These are phyloP conservation scores for Saturnispora kantuleensis DNA, from an alignment of 805 yeast genomes.

Conservation along the genomic window DNA sequence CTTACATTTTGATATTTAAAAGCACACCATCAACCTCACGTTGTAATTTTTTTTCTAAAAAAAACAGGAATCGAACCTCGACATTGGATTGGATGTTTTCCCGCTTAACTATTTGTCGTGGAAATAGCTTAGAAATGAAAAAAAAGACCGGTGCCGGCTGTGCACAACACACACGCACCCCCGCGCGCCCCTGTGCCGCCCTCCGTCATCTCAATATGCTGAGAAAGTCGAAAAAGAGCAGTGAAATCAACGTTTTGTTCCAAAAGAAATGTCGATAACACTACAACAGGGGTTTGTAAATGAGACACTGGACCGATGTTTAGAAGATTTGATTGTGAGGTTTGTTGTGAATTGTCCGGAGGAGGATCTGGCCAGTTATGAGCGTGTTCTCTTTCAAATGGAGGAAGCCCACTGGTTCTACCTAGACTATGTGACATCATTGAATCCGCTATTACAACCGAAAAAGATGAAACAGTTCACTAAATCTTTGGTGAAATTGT, in stretches of 20 bases:
- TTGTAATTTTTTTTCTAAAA: too few species aligned
- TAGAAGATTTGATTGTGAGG: conserved; percentile 82
- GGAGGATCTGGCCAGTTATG: conserved; percentile 77
- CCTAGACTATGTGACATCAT: conserved; percentile 65
- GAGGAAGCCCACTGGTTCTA: conserved; percentile 99
- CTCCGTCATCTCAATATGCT: too few species aligned
- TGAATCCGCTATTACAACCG: conserved; percentile 67
- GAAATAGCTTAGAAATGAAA: too few species aligned
- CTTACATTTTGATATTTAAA: too few species aligned
- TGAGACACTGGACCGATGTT: conserved; percentile 59
- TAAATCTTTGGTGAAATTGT: conserved; percentile 51
- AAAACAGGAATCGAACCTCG: too few species aligned
- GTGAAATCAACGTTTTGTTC: background rate
- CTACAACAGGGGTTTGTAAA: conserved; percentile 39
- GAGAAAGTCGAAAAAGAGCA: too few species aligned
- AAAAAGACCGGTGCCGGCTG: too few species aligned
- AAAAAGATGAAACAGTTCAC: conserved; percentile 73
- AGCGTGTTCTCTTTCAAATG: conserved; percentile 80
- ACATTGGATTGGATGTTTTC: too few species aligned
- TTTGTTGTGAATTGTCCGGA: conserved; percentile 87
- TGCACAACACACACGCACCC: too few species aligned
- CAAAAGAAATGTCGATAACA: conserved; percentile 25
- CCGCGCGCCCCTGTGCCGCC: too few species aligned
- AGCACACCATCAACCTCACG: too few species aligned
- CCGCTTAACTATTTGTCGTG: too few species aligned